Conservation (phyloP, 176 grass and related monocot genomes). For the Carex cristatella region DNA sequence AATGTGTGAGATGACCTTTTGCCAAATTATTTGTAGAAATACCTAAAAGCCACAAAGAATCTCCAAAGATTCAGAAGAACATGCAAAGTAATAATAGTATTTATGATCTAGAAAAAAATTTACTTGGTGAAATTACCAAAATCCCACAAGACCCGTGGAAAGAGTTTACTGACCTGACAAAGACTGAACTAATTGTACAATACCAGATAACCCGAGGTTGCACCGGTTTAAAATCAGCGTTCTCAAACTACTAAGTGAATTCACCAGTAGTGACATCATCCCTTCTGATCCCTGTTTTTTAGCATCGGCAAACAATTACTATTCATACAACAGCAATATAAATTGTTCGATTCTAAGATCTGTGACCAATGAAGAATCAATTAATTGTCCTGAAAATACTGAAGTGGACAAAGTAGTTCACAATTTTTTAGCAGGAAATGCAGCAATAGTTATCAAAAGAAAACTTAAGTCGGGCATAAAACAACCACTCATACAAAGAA, state of each 20-base stretch:
- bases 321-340: not conserved
- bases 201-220: conserved; percentile 53
- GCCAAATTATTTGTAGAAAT: not conserved
- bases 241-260: conserved; percentile 55
- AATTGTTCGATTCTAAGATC: not conserved
- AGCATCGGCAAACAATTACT: conserved; percentile 17
- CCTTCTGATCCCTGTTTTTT: conserved; percentile 47
- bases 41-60: not conserved
- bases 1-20: not conserved
- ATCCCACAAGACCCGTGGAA: not conserved
- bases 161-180: conserved; percentile 50
- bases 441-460: not conserved
- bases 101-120: not conserved
- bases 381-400: not conserved
- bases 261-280: conserved; percentile 40
- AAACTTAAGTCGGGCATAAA: not conserved
- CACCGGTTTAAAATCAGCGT: conserved; percentile 60
- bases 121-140: not conserved
- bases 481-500: not conserved
- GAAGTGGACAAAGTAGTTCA: not conserved
- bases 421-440: not conserved
- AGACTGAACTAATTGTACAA: conserved; percentile 44
- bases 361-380: not conserved
- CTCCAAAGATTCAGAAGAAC: not conserved
- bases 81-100: not conserved